Evolutionary conservation across 371 early-diverging fungal genomes (phyloP), one percentile per base, ranked within the genome.

Genomic region (Dichotomocladium elegans): DNA sequence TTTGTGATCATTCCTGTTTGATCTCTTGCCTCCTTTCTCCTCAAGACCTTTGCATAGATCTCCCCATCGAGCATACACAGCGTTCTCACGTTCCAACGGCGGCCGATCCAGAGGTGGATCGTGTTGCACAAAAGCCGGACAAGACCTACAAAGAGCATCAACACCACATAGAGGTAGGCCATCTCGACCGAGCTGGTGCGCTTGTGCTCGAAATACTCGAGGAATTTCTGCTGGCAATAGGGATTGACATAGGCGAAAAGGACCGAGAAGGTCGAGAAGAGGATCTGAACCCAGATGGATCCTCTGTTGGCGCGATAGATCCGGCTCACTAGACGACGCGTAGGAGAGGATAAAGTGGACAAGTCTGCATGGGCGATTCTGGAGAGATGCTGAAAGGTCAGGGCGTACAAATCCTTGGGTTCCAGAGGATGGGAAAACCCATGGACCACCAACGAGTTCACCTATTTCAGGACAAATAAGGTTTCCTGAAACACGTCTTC

Each of bases 1-100:
- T 93, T 91, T 15, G 85, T 86, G 53, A 92, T 89, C 63, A 88
- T 90, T 5, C 93, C 93, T 26, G 63, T 61, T 26, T 60, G 41
- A n/a, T 53, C 41, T n/a, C 19, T n/a, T 21, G 49, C 15, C 7
- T 35, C 49, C 35, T 75, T 76, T 60, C 76, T 64, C 25, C 63
- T 63, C 37, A 82, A 37, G 0, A 80, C 60, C 44, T 79, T 82
- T 21, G 68, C 65, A 51, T 71, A 78, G 1, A 82, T 68, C 27
- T 82, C 82, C 4, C 75, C 46, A 45, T 77, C 72, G n/a, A 82
- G 50, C 74, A 74, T 74, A 8, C 66, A 62, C 1, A 67, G 57
- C 2, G 72, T 61, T 29, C 80, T 62, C 15, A 79, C 54, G 30
- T 79, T 74, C 58, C 77, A 72, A 43, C 77, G 72, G 40, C 77